Conservation (phyloP, 352 stramenopile species). For the Globisporangium emineosum region DNA sequence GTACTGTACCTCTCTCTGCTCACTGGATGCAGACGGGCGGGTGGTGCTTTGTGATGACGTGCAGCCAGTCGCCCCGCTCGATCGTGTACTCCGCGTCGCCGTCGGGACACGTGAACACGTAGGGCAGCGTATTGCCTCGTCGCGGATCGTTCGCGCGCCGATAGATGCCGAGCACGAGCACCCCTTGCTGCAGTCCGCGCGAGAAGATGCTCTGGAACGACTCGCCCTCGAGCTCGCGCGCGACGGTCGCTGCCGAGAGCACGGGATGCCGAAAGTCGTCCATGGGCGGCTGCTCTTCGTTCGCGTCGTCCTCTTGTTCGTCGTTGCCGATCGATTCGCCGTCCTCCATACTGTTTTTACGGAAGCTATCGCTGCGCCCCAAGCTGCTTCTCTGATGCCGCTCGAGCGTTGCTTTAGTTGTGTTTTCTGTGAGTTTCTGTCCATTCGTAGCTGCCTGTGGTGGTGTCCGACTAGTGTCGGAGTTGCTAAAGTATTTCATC, state of each 20-base stretch:
- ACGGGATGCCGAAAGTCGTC: constrained; percentile 24
- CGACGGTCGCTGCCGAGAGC: constrained; percentile 30
- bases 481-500: constrained; percentile 24
- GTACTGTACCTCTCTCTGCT: not conserved
- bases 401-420: not conserved
- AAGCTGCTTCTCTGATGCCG: not conserved
- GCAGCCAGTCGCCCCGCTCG: constrained; percentile 37
- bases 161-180: constrained; percentile 51
- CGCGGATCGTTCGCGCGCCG: constrained; percentile 29
- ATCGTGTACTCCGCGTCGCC: constrained; percentile 24
- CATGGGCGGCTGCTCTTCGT: constrained; percentile 5
- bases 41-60: constrained; percentile 32
- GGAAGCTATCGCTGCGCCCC: not conserved
- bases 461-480: not conserved
- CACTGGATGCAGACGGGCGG: constrained; percentile 30
- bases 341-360: not conserved
- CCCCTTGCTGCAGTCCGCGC: constrained; percentile 32
- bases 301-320: constrained; percentile 11
- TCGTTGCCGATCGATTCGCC: not conserved
- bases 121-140: constrained; percentile 46
- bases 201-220: constrained; percentile 41
- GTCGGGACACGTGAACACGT: constrained; percentile 56
- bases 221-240: constrained; percentile 28
- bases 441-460: not conserved
- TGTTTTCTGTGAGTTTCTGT: not conserved